A percentile compares a stretch with the other conserved stretches of the same genome.
Evolutionary conservation across 352 stramenopile species (phyloP).

Genomic region (Phytophthora sojae): DNA sequence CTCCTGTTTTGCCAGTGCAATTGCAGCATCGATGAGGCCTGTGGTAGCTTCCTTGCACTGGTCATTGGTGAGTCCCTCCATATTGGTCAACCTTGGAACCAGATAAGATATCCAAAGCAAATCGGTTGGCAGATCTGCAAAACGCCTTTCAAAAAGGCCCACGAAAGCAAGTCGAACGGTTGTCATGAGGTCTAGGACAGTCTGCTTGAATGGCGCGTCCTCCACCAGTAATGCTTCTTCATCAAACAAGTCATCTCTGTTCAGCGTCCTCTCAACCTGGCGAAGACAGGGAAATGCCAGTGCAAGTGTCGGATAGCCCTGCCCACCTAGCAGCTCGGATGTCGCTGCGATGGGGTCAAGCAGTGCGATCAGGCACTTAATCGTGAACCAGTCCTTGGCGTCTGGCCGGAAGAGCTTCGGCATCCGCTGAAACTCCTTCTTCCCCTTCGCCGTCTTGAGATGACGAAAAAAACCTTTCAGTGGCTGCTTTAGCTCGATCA

Average conservation of each 20-base stretch:
- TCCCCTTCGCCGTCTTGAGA: neutral
- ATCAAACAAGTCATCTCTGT: neutral
- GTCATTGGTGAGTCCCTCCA: neutral
- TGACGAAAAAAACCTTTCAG: neutral
- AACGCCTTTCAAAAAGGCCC: neutral
- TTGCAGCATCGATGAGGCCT: neutral
- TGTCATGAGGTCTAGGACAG: neutral
- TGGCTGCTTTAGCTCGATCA: constrained; percentile 2
- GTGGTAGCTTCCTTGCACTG: neutral
- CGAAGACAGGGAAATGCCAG: neutral
- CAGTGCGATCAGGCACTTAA: neutral
- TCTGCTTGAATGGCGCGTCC: neutral
- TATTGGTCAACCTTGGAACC: neutral
- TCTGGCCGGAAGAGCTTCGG: neutral
- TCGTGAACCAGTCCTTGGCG: neutral
- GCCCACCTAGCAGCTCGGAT: neutral
- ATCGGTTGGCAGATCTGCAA: neutral
- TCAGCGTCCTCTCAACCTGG: neutral
- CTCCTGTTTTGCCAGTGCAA: neutral
- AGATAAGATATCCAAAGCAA: constrained; percentile 3
- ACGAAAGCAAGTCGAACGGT: neutral
- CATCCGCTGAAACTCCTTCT: neutral
- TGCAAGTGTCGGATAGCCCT: neutral
- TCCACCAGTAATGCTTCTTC: neutral
- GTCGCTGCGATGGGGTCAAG: neutral